Base-by-base conservation (phyloP, 192 early-diverging fungal genomes). In the Gryganskiella cystojenkinii region DNA sequence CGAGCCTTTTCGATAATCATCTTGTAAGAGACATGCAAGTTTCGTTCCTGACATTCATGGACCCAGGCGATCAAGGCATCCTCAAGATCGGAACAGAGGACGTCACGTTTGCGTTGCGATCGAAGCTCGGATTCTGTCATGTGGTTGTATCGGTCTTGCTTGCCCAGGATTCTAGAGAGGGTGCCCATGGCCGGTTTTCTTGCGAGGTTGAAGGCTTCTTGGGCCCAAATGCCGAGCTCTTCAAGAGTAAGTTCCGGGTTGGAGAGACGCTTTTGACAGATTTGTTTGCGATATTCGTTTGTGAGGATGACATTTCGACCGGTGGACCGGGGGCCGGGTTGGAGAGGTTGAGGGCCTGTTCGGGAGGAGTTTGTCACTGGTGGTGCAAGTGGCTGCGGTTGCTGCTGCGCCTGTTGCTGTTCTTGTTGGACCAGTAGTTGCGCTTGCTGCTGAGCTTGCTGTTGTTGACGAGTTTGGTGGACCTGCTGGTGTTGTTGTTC, bases 1-100 rank as follows among this genome's bases (percentile, higher is more conserved):
- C 44, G 57, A 20, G 61, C 74, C 43, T 78, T 78, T 19, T 56
- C 56, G 22, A 59, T 68, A 49, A 78, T 78, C 74, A 78, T 78
- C 67, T 69, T 64, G 43, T 78, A 78, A 2, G 74, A 58, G 17
- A 78, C 49, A 34, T 78, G 66, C 8, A 68, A 27, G 22, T 64
- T 34, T 11, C 66, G 65, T 1, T 58, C 55, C 27, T 68, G 74
- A 28, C 67, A 69, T 14, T 78, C 64, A 9, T 28, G 64, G 25
- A 68, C 58, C 74, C 74, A 78, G 14, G 30, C 46, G 27, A 69
- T 13, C 17, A 78, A 40, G 40, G 67, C 65, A 8, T 43, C 59
- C 27, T 78, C 74, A 5, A 78, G 34, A 20, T 78, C 74, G 4
- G 50, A 9, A 31, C 74, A 69, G 15, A 78, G 45, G 5, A 78